These are phyloP conservation scores for Termitomyces sp. DNA, from an alignment of 768 basidiomycete species.

Conservation along the genomic window DNA sequence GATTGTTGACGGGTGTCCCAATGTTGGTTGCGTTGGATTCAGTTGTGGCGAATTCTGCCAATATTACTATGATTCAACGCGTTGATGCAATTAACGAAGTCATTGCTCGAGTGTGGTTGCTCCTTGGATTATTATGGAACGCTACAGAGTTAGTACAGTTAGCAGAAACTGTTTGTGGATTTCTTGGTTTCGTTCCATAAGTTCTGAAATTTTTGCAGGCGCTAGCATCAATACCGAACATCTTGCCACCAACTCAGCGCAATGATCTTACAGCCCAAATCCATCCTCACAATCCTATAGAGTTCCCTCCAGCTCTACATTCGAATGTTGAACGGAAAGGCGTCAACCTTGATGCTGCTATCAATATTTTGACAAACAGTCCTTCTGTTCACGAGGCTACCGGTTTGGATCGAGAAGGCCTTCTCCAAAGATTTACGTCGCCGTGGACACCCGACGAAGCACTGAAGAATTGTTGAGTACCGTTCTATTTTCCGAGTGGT, in stretches of 20 bases:
- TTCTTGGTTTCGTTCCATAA: conserved; percentile 2
- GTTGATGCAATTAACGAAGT: conserved; percentile 56
- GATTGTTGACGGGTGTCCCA: conserved; percentile 72
- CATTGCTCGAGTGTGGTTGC: conserved; percentile 59
- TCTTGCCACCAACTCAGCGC: conserved; percentile 29
- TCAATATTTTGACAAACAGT: conserved; percentile 52
- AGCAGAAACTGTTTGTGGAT: conserved; percentile 48
- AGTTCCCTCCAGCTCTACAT: conserved; percentile 30
- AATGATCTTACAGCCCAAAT: conserved; percentile 37
- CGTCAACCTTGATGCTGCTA: conserved; percentile 48
- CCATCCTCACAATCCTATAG: conserved; percentile 36
- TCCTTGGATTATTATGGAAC: conserved; percentile 70
- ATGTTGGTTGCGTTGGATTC: conserved; percentile 78
- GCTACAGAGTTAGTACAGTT: conserved; percentile 45
- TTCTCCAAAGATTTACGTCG: conserved; percentile 48
- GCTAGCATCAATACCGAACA: conserved; percentile 31
- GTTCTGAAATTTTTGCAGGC: conserved; percentile 30
- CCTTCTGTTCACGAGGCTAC: conserved; percentile 56
- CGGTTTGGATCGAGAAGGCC: conserved; percentile 51
- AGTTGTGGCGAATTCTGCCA: conserved; percentile 40
- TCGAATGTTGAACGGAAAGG: conserved; percentile 30
- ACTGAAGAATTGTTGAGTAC: conserved; percentile 70
- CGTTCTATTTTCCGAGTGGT: background rate
- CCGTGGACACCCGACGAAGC: conserved; percentile 77
- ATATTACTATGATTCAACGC: conserved; percentile 36